Evolutionary conservation across 345 rosid genomes (phyloP).

Genomic region (Eucalyptus melliodora): DNA sequence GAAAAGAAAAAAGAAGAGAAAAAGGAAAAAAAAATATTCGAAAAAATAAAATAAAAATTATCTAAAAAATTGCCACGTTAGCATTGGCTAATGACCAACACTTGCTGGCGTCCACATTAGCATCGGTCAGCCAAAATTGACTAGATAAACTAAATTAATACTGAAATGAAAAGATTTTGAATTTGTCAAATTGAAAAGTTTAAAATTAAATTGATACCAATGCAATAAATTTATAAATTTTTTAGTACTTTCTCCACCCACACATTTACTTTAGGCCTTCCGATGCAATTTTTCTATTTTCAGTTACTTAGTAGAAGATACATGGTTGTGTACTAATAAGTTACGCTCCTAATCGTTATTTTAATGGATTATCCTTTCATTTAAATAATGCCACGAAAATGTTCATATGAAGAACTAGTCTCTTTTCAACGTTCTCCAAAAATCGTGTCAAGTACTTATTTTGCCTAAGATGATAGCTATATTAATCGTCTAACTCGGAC

Average conservation of each 20-base stretch:
- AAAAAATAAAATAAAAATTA: too few species aligned
- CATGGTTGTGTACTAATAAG: neutral
- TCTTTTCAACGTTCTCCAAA: neutral
- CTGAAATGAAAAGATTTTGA: too few species aligned
- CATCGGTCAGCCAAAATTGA: too few species aligned
- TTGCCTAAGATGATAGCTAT: neutral
- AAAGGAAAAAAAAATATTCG: too few species aligned
- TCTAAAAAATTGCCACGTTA: too few species aligned
- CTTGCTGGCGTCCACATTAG: accelerated
- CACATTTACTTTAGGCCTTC: neutral
- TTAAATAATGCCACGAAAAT: neutral
- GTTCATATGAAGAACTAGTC: neutral
- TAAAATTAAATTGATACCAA: too few species aligned
- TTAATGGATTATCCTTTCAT: neutral
- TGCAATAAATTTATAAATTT: too few species aligned
- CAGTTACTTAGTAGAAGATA: neutral
- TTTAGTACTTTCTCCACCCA: neutral
- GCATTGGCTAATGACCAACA: accelerated
- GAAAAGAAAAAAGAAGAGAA: too few species aligned
- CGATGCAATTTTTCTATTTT: neutral
- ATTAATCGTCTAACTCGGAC: neutral
- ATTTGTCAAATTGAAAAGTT: too few species aligned
- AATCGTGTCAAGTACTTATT: neutral
- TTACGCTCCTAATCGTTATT: neutral
- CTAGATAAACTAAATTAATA: too few species aligned